These are phyloP conservation scores for Xylariales sp. DNA, from an alignment of 2,329 filamentous ascomycete genomes.

Conservation along the genomic window DNA sequence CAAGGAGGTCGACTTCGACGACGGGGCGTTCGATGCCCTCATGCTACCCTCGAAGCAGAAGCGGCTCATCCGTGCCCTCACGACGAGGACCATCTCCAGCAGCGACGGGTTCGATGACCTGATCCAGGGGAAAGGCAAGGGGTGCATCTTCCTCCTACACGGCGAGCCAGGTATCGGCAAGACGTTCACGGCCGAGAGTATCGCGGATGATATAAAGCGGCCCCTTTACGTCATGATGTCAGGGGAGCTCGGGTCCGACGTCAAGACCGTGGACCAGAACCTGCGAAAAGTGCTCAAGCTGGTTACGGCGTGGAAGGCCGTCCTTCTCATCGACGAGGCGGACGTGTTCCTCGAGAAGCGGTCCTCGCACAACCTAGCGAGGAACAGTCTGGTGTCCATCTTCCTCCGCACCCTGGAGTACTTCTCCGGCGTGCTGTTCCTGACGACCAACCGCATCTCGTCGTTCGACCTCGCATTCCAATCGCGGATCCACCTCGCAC, in stretches of 20 bases:
- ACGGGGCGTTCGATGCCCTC: slow-evolving; percentile 12
- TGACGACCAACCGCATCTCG: slow-evolving; percentile 42
- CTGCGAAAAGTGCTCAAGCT: slow-evolving; percentile 50
- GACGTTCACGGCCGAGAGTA: slow-evolving; percentile 7
- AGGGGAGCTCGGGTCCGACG: slow-evolving; percentile 13
- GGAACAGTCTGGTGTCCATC: slow-evolving; percentile 33
- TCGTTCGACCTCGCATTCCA: slow-evolving; percentile 14
- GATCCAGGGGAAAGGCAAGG: slow-evolving; percentile 11
- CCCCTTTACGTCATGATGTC: slow-evolving; percentile 15
- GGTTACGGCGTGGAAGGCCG: slow-evolving; percentile 67
- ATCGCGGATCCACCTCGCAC: slow-evolving; percentile 2
- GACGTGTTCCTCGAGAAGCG: slow-evolving; percentile 49
- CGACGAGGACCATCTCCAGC: slow-evolving; percentile 8
- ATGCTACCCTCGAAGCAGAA: slow-evolving; percentile 10
- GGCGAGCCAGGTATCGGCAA: slow-evolving; percentile 12
- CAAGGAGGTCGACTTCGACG: slow-evolving; percentile 10
- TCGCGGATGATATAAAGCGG: slow-evolving; percentile 11
- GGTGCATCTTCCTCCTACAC: slow-evolving; percentile 12
- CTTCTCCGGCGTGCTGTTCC: slow-evolving; percentile 44
- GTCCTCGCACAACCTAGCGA: slow-evolving; percentile 27
- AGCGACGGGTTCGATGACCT: slow-evolving; percentile 9
- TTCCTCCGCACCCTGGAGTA: slow-evolving; percentile 41
- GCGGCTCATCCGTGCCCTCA: slow-evolving; percentile 12
- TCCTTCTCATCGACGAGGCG: slow-evolving; percentile 68
- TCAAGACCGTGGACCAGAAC: slow-evolving; percentile 12